Evolutionary conservation across 495 filamentous ascomycete species (phyloP).

Genomic region (Pseudoneurospora amorphoporcata): DNA sequence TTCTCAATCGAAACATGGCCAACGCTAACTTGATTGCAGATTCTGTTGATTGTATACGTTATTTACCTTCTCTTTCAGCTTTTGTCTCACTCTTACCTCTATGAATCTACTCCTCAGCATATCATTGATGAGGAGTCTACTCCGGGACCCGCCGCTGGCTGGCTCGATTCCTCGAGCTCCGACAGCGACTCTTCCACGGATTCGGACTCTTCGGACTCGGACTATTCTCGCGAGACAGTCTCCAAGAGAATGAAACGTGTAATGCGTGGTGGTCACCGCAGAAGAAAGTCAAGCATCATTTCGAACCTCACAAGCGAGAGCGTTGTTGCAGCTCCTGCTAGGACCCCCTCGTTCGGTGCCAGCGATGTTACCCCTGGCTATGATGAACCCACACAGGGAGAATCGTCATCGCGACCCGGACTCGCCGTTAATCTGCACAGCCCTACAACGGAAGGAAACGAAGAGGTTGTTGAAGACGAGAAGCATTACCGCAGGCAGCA

Average conservation of each 20-base stretch:
- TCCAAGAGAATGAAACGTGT: slow-evolving; percentile 63
- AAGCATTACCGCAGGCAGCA: slow-evolving; percentile 22
- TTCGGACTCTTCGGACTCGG: slow-evolving; percentile 53
- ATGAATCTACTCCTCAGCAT: slow-evolving; percentile 78
- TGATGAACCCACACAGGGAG: slow-evolving; percentile 23
- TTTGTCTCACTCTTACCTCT: slow-evolving; percentile 85
- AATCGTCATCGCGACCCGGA: slow-evolving; percentile 16
- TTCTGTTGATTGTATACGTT: slow-evolving; percentile 73
- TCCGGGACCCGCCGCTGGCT: slow-evolving; percentile 72
- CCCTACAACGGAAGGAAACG: slow-evolving; percentile 13
- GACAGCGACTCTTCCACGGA: slow-evolving; percentile 53
- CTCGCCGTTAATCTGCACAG: slow-evolving; percentile 15
- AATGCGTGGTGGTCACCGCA: slow-evolving; percentile 49
- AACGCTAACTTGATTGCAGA: slow-evolving; percentile 25
- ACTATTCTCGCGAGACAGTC: slow-evolving; percentile 57
- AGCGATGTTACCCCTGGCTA: slow-evolving; percentile 19
- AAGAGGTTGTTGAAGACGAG: slow-evolving; percentile 33
- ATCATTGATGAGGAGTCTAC: slow-evolving; percentile 83
- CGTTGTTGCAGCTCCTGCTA: slow-evolving; percentile 13
- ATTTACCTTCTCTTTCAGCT: slow-evolving; percentile 86
- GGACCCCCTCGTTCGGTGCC: slow-evolving; percentile 29
- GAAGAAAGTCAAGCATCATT: slow-evolving; percentile 63
- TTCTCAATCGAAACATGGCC: not conserved
- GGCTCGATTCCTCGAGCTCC: slow-evolving; percentile 63
- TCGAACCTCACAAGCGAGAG: slow-evolving; percentile 47